A percentile compares a stretch with the other conserved stretches of the same genome.
phyloP scores from a whole-genome alignment of 2,329 filamentous ascomycete genomes.

The Zymoseptoria crescenta region DNA sequence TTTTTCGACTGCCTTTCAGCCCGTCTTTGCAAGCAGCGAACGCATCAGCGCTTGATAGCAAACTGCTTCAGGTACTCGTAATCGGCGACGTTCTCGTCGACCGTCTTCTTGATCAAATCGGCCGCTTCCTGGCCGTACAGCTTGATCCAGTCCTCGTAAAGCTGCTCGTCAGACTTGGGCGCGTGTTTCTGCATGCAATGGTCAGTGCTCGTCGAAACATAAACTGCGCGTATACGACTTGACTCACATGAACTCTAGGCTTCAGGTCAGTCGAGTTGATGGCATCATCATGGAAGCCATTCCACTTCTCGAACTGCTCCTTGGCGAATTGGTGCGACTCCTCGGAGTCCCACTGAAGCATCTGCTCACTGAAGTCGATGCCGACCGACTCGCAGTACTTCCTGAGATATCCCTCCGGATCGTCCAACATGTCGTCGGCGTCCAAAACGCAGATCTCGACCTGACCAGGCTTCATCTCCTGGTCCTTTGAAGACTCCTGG shows the following conservation, averaged over 20 bases:
- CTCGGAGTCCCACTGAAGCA: conserved; percentile 78
- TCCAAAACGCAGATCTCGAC: conserved; percentile 79
- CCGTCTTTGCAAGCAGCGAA: background rate
- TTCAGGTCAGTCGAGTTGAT: conserved; percentile 72
- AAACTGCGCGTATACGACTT: conserved; percentile 1
- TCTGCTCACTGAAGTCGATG: conserved; percentile 63
- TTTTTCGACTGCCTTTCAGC: background rate
- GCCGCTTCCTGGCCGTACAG: conserved; percentile 68
- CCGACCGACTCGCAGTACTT: conserved; percentile 77
- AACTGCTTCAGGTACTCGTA: conserved; percentile 80
- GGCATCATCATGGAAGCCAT: conserved; percentile 92
- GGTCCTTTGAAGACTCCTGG: conserved; percentile 29
- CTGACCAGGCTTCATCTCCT: conserved; percentile 20
- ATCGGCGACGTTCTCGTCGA: conserved; percentile 62
- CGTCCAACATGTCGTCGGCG: conserved; percentile 86
- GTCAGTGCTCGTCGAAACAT: conserved; percentile 2
- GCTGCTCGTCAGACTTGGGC: conserved; percentile 55
- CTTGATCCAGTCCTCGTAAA: conserved; percentile 63
- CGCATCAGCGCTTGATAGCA: conserved; percentile 45
- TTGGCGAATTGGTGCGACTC: conserved; percentile 62
- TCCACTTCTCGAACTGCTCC: conserved; percentile 89
- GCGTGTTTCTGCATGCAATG: conserved; percentile 47
- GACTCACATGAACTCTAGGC: conserved; percentile 54
- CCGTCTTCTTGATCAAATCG: conserved; percentile 60
- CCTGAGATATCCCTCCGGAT: conserved; percentile 66